Base-by-base conservation (phyloP, 2,329 filamentous ascomycete genomes). In the Diaporthe aspalathi region DNA sequence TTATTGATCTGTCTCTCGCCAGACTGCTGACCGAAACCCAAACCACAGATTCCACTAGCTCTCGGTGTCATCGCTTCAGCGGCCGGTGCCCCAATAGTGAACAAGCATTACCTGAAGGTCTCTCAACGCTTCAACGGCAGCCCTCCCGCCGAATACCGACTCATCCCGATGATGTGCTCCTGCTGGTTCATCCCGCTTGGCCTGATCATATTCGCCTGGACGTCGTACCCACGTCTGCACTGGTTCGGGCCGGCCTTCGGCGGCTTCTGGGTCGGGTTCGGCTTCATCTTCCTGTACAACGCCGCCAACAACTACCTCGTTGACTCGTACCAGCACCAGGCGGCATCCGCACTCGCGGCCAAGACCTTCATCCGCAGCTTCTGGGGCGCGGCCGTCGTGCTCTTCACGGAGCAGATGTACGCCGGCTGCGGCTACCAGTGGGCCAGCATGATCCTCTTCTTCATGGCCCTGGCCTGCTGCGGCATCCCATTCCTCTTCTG, bases 331-430 rank as follows among this genome's bases (percentile, higher is more conserved):
- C 87, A 89, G 80, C 86, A 89, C 81, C 93, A 95, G 81, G 94
- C 94, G 1, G 93, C 94, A 1, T 94, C 92, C 0, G 93, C 93
- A 0, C 87, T 95, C 3, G 93, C 93, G 0, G 93, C 93, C 49
- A 95, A 95, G 85, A 95, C 93, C 0, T 95, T 90, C 78, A 85
- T 95, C 71, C 88, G 93, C 29, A 92, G 89, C 20, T 92, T 95
- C 82, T 96, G 93, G 92, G 94, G 93, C 76, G 94, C 93, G 0
- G 87, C 83, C 1, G 89, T 91, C 1, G 93, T 95, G 0, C 86
- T 97, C 1, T 96, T 96, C 81, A 95, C 93, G 0, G 86, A 88
- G 74, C 93, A 95, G 80, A 95, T 96, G 93, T 94, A 94, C 80
- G 80, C 86, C 60, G 86, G 90, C 2, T 84, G 95, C 17, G 90